phyloP scores from a whole-genome alignment of 2,329 filamentous ascomycete genomes.

The Hypoxylon sp. region DNA sequence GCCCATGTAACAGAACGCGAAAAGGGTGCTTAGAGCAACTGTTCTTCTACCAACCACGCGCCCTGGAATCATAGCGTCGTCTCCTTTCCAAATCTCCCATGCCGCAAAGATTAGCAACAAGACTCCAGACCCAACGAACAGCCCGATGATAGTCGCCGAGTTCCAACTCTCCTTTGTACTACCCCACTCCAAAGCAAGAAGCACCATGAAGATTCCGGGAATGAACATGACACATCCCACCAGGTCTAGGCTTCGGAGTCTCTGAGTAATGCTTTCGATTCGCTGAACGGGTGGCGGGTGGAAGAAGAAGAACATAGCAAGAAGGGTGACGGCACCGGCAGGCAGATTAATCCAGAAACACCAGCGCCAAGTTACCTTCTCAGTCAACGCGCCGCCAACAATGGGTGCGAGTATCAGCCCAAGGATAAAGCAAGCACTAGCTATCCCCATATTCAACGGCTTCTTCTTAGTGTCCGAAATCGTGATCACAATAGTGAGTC shows the following conservation, averaged over 20 bases:
- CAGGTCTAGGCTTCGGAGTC: neutral
- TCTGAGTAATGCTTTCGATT: slow-evolving; percentile 1
- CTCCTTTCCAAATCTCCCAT: slow-evolving; percentile 55
- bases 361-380: slow-evolving; percentile 1
- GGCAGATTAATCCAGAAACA: slow-evolving; percentile 1
- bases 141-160: slow-evolving; percentile 54
- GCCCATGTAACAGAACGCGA: slow-evolving; percentile 20
- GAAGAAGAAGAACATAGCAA: slow-evolving; percentile 50
- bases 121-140: slow-evolving; percentile 58
- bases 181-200: slow-evolving; percentile 54
- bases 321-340: neutral
- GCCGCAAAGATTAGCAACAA: slow-evolving; percentile 60
- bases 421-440: neutral
- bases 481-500: neutral
- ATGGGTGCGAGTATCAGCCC: neutral
- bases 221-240: neutral
- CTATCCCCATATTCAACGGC: neutral
- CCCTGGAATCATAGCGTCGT: slow-evolving; percentile 55
- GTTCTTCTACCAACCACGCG: slow-evolving; percentile 12
- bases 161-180: slow-evolving; percentile 51
- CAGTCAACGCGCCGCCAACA: neutral
- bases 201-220: neutral
- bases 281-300: slow-evolving; percentile 46
- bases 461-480: neutral
- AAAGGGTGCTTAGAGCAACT: slow-evolving; percentile 11